These are phyloP conservation scores for Oryza rufipogon DNA, from an alignment of 176 grass and related monocot species.

Conservation along the genomic window DNA sequence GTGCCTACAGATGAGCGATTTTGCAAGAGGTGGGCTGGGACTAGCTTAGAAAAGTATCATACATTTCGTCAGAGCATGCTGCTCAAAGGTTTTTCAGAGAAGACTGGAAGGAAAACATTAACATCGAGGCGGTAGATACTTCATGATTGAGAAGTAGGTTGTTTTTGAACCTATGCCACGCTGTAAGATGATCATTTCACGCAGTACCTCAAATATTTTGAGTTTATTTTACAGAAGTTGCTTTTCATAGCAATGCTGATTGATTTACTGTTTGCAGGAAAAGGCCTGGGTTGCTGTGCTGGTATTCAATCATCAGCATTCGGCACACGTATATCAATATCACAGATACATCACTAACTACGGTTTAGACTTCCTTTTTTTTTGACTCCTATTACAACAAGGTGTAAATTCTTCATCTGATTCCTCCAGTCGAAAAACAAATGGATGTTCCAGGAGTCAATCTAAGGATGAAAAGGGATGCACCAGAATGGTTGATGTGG, in stretches of 20 bases:
- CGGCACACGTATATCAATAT: background rate
- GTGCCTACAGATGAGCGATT: slow-evolving; percentile 85
- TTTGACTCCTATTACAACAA: background rate
- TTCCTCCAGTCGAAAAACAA: slow-evolving; percentile 3
- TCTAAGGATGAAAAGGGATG: slow-evolving; percentile 14
- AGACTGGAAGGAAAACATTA: slow-evolving; percentile 62
- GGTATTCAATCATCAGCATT: background rate
- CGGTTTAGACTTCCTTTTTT: slow-evolving; percentile 17
- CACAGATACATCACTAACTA: slow-evolving; percentile 32
- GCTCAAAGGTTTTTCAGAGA: slow-evolving; percentile 55
- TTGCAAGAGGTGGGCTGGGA: slow-evolving; percentile 91
- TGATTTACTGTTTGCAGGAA: slow-evolving; percentile 48
- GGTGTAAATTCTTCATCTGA: slow-evolving; percentile 3
- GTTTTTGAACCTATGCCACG: slow-evolving; percentile 2
- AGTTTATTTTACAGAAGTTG: background rate
- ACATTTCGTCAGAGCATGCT: slow-evolving; percentile 79
- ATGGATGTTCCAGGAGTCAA: slow-evolving; percentile 1
- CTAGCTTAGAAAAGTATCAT: slow-evolving; percentile 87
- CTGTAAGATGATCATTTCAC: slow-evolving; percentile 32
- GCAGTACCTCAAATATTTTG: background rate
- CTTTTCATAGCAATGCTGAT: slow-evolving; percentile 27
- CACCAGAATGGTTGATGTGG: background rate
- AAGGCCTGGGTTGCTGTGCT: slow-evolving; percentile 33
- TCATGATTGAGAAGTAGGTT: slow-evolving; percentile 24
- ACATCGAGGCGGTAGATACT: slow-evolving; percentile 41